Base-by-base conservation (phyloP, 2,329 filamentous ascomycete genomes). In the Arthrobotrys entomopaga region DNA sequence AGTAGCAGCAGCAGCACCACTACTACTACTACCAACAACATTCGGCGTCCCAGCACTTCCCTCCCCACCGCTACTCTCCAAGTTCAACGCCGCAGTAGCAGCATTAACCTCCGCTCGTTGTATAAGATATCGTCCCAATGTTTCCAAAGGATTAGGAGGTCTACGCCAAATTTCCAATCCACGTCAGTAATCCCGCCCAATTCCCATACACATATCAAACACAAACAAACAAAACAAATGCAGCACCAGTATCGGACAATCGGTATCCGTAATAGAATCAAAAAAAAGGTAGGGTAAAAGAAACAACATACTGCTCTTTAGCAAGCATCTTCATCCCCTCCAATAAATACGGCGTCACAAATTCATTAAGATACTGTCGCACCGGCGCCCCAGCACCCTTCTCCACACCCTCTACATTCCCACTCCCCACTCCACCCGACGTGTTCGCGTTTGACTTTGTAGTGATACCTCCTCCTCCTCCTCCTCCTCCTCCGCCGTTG, bases 321-420 rank as follows among this genome's bases (percentile, higher is more conserved):
- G 76, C 78, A n/a, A 79, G 57, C 65, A 78, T 77, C 60, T 79
- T 79, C 78, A 79, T 79, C 20, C 78, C 78, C 34, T 79, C 78
- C 16, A 79, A 38, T 34, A 79, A 42, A 40, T 76, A 77, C 7
- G 78, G 78, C n/a, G 78, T 78, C 7, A 79, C 71, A 49, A 77
- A 78, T 40, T 79, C 77, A 20, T 79, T 79, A n/a, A 79, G 57
- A 50, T 79, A 79, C 34, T 76, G 72, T 29, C 78, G 57, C 22
- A 78, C 78, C 8, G 78, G 78, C 0, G 78, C 78, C 34, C 78
- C 78, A n/a, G 63, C 63, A 15, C 50, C 50, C 52, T 53, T 60
- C 42, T 59, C 65, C 2, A 50, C 61, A 26, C 46, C 40, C 42
- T 19, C 42, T 13, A 19, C 42, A 46, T 19, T 7, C 42, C 42